phyloP scores from a whole-genome alignment of 2,329 filamentous ascomycete genomes.

The Aulographum hederae region DNA sequence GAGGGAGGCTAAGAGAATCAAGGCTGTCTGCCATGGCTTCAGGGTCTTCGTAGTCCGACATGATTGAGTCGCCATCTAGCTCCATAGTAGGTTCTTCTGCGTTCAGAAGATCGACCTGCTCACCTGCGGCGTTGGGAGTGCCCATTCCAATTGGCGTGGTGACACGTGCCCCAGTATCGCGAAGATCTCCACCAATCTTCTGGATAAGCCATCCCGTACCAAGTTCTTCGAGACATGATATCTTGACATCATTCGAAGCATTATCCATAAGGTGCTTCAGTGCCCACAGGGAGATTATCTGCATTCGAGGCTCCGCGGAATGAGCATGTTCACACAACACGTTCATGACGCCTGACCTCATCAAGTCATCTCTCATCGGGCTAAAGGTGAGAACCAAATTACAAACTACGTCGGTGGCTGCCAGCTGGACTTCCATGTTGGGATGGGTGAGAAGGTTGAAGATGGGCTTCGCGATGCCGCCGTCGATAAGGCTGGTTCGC shows the following conservation, averaged over 20 bases:
- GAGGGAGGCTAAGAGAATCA: slow-evolving; percentile 18
- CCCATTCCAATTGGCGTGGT: slow-evolving; percentile 28
- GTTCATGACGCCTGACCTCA: slow-evolving; percentile 55
- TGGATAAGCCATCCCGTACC: slow-evolving; percentile 65
- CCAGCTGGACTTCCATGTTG: slow-evolving; percentile 65
- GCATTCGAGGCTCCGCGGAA: slow-evolving; percentile 58
- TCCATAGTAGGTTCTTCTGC: slow-evolving; percentile 26
- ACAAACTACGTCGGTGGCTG: slow-evolving; percentile 65
- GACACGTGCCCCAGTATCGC: slow-evolving; percentile 16
- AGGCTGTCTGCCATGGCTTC: slow-evolving; percentile 28
- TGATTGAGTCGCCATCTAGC: slow-evolving; percentile 16
- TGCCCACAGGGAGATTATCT: slow-evolving; percentile 80
- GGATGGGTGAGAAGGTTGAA: slow-evolving; percentile 57
- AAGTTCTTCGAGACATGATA: slow-evolving; percentile 58
- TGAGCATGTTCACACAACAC: slow-evolving; percentile 71
- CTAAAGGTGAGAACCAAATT: slow-evolving; percentile 82
- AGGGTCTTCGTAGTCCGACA: slow-evolving; percentile 16
- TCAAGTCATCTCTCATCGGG: slow-evolving; percentile 70
- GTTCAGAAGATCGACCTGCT: slow-evolving; percentile 41
- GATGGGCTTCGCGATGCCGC: slow-evolving; percentile 60
- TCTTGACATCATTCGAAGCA: slow-evolving; percentile 53
- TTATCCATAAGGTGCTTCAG: slow-evolving; percentile 76
- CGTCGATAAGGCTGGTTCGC: slow-evolving; percentile 73
- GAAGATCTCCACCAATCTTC: slow-evolving; percentile 45
- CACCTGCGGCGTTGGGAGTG: slow-evolving; percentile 39